Evolutionary conservation across 192 early-diverging fungal genomes (phyloP), one percentile per base, ranked within the genome.

Genomic region (Entomortierella beljakovae): DNA sequence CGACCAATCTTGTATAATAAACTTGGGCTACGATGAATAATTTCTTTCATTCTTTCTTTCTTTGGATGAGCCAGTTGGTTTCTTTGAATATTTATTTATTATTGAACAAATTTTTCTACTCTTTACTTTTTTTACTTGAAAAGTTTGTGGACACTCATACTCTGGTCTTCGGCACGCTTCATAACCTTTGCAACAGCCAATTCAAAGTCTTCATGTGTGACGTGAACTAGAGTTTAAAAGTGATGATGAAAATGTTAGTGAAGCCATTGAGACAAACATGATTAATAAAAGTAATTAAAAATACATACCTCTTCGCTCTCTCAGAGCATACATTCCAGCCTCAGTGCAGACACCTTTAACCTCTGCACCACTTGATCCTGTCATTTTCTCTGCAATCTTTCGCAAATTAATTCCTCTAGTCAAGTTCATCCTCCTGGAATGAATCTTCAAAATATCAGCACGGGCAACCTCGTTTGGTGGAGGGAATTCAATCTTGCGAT

Each of bases 171-270:
- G 75, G 97, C 97, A 85, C 98, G 97, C 94, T 98, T 98, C 92
- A 98, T 93, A 53, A 99, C 93, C 94, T 99, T 99, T 59, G 95
- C 92, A 23, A 99, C 96, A 15, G 98, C 96, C 94, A 99, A 95
- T 81, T 99, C 98, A 89, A 99, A 99, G 85, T 99, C 98, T 83
- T 99, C 97, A 81, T 99, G 98, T 11, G 96, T 99, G 13, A 99
- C 98, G 75, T 99, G 98, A 54, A 99, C 97, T 72, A 52, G 37
- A 61, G 2, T 28, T 7, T 26, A 28, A 59, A 46, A 51, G 1
- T 20, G 22, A 64, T n/a, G 31, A 55, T 55, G 22, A n/a, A 33
- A 4, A 29, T 6, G 7, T 29, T 38, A 32, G n/a, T 29, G 25
- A 23, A n/a, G 43, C 15, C 22, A n/a, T n/a, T n/a, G n/a, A n/a